Percentiles rank a stretch among this genome's conserved stretches.
These are phyloP conservation scores for Monocercomonoides exilis DNA, from an alignment of 78 protist genomes.

Conservation along the genomic window DNA sequence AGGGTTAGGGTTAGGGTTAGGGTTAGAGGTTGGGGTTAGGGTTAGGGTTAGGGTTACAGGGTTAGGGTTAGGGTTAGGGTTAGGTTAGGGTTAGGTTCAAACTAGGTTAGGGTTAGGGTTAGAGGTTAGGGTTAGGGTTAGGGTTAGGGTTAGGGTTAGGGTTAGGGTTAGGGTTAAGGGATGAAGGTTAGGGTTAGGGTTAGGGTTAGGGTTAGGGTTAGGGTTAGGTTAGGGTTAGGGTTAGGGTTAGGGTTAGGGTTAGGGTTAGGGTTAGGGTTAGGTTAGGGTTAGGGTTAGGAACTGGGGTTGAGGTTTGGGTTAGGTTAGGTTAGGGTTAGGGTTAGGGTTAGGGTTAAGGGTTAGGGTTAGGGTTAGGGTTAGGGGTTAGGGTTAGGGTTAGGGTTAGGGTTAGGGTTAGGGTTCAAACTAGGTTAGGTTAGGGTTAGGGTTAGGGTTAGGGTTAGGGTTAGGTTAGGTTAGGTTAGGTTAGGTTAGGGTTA, in stretches of 20 bases:
- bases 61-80: slow-evolving; percentile 6
- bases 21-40: neutral
- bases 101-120: neutral
- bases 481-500: slow-evolving; percentile 5
- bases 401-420: neutral
- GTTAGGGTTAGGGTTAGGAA: neutral
- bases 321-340: neutral
- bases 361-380: slow-evolving; percentile 5
- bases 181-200: neutral
- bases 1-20: slow-evolving; percentile 6
- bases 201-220: slow-evolving; percentile 2
- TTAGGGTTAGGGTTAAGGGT: neutral
- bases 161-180: neutral
- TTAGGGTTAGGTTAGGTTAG: neutral
- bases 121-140: neutral
- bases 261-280: neutral
- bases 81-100: slow-evolving; percentile 1
- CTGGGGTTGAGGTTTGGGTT: neutral
- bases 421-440: neutral
- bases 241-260: slow-evolving; percentile 5
- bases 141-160: neutral
- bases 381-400: neutral
- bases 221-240: neutral
- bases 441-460: slow-evolving; percentile 3
- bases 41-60: neutral